Evolutionary conservation across 2,329 filamentous ascomycete genomes (phyloP).

Genomic region (Shiraia bambusicola): DNA sequence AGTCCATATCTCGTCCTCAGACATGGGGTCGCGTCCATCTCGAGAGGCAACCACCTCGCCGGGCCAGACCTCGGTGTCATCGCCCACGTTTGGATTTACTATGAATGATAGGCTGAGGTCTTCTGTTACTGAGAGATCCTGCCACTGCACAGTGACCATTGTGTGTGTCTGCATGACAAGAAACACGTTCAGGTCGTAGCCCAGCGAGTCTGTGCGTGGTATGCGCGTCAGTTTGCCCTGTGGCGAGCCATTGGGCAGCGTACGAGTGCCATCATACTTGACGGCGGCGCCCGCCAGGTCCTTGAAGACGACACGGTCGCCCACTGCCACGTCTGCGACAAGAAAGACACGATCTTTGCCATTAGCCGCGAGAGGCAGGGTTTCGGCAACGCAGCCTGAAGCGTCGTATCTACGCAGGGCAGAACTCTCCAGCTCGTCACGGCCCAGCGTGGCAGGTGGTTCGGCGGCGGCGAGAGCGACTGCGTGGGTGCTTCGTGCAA

Average conservation of each 20-base stretch:
- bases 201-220: conserved; percentile 51
- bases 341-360: conserved; percentile 34
- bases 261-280: conserved; percentile 52
- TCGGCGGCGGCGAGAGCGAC: conserved; percentile 25
- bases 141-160: conserved; percentile 59
- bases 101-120: conserved; percentile 51
- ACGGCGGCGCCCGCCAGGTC: conserved; percentile 53
- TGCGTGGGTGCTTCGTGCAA: conserved; percentile 46
- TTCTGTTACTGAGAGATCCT: conserved; percentile 55
- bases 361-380: conserved; percentile 26
- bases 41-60: conserved; percentile 57
- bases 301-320: conserved; percentile 57
- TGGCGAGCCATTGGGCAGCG: conserved; percentile 27
- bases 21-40: conserved; percentile 31
- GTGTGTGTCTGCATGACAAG: conserved; percentile 53
- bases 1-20: conserved; percentile 30
- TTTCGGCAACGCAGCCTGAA: conserved; percentile 19
- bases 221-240: conserved; percentile 50
- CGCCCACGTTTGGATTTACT: conserved; percentile 54
- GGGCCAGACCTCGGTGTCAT: conserved; percentile 59
- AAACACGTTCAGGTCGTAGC: conserved; percentile 62
- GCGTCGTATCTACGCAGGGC: conserved; percentile 50
- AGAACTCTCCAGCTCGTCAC: conserved; percentile 47
- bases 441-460: conserved; percentile 35
- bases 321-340: conserved; percentile 45